These are phyloP conservation scores for Pinus albicaulis DNA, from an alignment of 75 land plant genomes.

Conservation along the genomic window DNA sequence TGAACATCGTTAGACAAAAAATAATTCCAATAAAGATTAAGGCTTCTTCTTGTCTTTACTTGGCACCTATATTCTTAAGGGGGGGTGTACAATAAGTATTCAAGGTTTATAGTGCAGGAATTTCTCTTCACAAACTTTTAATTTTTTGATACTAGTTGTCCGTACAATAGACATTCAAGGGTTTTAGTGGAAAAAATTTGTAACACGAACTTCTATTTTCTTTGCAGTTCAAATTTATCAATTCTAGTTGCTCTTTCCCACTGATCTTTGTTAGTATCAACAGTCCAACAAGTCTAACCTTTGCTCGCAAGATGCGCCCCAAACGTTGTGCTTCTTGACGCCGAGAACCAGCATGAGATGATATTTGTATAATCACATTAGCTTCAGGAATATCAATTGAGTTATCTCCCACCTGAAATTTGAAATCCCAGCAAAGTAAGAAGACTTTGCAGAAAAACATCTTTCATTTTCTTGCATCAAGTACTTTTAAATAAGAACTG, in stretches of 20 bases:
- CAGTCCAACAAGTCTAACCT: conserved; percentile 39
- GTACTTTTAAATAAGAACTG: conserved; percentile 58
- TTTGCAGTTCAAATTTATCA: neutral
- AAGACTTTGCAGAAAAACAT: neutral
- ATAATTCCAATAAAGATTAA: neutral
- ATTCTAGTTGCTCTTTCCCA: neutral
- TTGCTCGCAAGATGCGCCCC: conserved; percentile 98
- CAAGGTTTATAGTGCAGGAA: neutral
- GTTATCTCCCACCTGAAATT: conserved; percentile 90
- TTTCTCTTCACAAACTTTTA: neutral
- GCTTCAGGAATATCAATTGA: conserved; percentile 99
- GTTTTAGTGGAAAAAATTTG: neutral
- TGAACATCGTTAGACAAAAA: neutral
- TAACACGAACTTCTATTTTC: neutral
- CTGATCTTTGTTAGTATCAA: neutral
- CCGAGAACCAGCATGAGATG: conserved; percentile 99
- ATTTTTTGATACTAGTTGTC: neutral
- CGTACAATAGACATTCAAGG: too few relatives aligned
- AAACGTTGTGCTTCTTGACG: conserved; percentile 98
- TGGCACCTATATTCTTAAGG: neutral
- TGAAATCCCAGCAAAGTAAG: neutral
- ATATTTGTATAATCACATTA: conserved; percentile 97
- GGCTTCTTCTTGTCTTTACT: neutral
- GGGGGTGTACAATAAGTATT: too few relatives aligned
- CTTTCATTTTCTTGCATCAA: too few relatives aligned